Percentiles rank a stretch among this genome's conserved stretches.
These are phyloP conservation scores for Picochlorum sp. DNA, from an alignment of 139 green algal genomes.

Conservation along the genomic window DNA sequence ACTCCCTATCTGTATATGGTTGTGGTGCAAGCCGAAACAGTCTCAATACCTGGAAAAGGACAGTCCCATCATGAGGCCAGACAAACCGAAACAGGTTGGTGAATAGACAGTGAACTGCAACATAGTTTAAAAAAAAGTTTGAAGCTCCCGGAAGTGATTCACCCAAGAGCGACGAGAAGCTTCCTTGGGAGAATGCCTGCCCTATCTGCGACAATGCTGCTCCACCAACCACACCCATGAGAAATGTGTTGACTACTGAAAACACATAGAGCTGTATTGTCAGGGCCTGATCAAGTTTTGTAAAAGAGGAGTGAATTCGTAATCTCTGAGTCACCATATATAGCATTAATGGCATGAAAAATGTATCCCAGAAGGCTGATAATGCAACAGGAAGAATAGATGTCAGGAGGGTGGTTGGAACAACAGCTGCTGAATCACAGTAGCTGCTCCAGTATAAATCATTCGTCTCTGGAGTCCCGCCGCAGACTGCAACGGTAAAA, in stretches of 20 bases:
- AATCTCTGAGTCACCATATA: background rate
- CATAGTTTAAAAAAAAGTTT: constrained; percentile 6
- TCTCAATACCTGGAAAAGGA: constrained; percentile 7
- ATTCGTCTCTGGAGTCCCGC: background rate
- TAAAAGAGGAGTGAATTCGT: background rate
- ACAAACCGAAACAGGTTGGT: constrained; percentile 12
- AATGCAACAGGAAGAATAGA: constrained; percentile 1
- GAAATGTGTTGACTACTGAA: background rate
- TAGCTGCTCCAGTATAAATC: background rate
- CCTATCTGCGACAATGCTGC: background rate
- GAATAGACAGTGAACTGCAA: constrained; percentile 1
- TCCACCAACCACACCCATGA: constrained; percentile 1
- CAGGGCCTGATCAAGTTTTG: background rate
- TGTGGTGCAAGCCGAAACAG: background rate
- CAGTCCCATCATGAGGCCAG: constrained; percentile 7
- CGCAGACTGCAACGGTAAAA: constrained; percentile 2
- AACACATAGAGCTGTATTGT: background rate
- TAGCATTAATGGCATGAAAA: constrained; percentile 3
- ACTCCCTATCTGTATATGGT: background rate
- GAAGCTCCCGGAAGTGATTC: background rate
- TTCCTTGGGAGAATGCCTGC: background rate
- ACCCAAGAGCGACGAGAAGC: background rate
- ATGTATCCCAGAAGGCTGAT: constrained; percentile 8
- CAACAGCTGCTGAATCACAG: background rate
- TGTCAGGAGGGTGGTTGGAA: background rate